A percentile compares a stretch with the other conserved stretches of the same genome.
These are phyloP conservation scores for Knoxia roxburghii DNA, from an alignment of 257 asterid genomes.

Conservation along the genomic window DNA sequence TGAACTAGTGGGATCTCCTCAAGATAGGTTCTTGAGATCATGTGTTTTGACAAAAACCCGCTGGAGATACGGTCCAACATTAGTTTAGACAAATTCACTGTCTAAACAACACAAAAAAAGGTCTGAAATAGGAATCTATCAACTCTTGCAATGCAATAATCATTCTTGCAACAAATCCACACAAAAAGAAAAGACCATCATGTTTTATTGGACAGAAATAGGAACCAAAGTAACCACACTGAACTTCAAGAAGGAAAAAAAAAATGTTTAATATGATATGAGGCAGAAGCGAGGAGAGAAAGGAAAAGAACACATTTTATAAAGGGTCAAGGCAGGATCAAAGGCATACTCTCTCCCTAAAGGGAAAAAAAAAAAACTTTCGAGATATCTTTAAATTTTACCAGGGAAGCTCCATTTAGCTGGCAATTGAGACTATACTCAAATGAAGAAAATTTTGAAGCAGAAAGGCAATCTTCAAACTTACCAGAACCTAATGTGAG, in stretches of 20 bases:
- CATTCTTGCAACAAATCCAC: neutral
- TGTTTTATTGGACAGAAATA: neutral
- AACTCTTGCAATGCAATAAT: too few relatives aligned
- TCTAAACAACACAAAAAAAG: neutral
- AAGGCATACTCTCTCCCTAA: neutral
- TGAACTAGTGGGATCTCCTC: too few relatives aligned
- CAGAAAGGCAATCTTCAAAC: neutral
- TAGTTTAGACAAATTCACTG: neutral
- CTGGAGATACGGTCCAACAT: too few relatives aligned
- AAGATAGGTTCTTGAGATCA: too few relatives aligned
- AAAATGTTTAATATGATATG: neutral
- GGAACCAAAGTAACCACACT: neutral
- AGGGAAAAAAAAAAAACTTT: neutral
- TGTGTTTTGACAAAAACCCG: too few relatives aligned
- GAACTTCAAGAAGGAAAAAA: neutral
- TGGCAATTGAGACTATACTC: neutral
- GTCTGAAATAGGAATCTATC: constrained; percentile 1
- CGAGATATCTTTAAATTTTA: neutral
- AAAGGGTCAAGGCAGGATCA: neutral
- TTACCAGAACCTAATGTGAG: neutral
- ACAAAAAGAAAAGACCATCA: neutral
- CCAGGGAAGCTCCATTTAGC: neutral
- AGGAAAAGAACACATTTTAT: too few relatives aligned
- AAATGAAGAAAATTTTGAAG: neutral
- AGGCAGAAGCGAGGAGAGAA: neutral